Percentiles rank a stretch among this genome's conserved stretches.
Evolutionary conservation across 2,329 filamentous ascomycete species (phyloP).

Genomic region (Ascochyta pisi): DNA sequence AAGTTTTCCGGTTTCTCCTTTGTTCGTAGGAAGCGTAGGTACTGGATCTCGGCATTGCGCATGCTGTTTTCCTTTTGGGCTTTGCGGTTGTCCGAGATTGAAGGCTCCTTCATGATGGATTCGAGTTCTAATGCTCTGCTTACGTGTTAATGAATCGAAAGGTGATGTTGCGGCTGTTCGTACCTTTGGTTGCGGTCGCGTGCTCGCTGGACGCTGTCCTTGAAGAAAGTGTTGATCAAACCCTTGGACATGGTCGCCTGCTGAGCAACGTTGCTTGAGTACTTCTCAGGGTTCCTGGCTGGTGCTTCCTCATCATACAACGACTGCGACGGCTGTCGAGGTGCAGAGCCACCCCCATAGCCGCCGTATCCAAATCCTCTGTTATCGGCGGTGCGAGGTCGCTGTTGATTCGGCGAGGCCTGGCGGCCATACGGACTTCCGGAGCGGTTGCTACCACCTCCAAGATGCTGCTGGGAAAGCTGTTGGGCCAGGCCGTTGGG

Average conservation of each 20-base stretch:
- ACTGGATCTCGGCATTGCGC: conserved; percentile 87
- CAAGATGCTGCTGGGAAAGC: conserved; percentile 94
- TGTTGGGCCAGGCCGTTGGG: conserved; percentile 93
- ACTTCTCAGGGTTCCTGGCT: conserved; percentile 79
- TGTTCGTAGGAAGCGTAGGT: conserved; percentile 90
- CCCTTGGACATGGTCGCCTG: conserved; percentile 70
- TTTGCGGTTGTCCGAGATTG: conserved; percentile 76
- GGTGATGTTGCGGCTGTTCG: not conserved
- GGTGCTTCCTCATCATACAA: conserved; percentile 73
- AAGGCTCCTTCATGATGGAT: conserved; percentile 78
- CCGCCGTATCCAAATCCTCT: conserved; percentile 64
- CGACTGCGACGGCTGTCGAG: conserved; percentile 61
- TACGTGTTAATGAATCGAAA: conserved; percentile 28
- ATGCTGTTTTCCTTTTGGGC: conserved; percentile 85
- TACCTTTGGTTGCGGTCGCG: conserved; percentile 94
- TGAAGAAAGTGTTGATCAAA: conserved; percentile 83
- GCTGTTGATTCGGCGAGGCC: conserved; percentile 72
- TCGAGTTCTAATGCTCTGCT: conserved; percentile 89
- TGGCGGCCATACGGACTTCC: conserved; percentile 73
- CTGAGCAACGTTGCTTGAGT: conserved; percentile 85
- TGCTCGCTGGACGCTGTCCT: conserved; percentile 95
- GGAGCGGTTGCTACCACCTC: conserved; percentile 68
- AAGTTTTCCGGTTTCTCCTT: conserved; percentile 95
- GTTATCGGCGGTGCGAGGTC: conserved; percentile 84
- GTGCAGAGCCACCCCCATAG: conserved; percentile 74